Evolutionary conservation across 306 rosid genomes (phyloP).

Genomic region (Vigna angularis): DNA sequence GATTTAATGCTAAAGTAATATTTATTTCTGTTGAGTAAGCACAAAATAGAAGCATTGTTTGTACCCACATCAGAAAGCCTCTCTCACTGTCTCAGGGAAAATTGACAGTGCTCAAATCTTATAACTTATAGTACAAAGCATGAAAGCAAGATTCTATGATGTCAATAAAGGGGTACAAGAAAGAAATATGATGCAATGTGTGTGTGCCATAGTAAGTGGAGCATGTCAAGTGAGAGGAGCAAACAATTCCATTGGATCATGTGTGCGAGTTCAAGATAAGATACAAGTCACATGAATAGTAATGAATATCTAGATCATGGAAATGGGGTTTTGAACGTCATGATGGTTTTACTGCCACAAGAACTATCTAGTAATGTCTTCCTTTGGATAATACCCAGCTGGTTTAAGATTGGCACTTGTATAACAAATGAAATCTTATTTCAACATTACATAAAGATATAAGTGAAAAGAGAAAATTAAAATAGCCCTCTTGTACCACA

Average conservation of each 20-base stretch:
- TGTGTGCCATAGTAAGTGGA: not conserved
- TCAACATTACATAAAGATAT: constrained; percentile 11
- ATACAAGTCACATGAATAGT: not conserved
- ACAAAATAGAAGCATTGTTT: not conserved
- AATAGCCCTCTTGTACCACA: constrained; percentile 7
- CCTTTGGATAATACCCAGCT: not conserved
- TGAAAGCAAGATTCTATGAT: not conserved
- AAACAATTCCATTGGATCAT: not conserved
- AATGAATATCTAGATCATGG: not conserved
- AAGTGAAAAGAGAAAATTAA: not conserved
- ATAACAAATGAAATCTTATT: constrained; percentile 21
- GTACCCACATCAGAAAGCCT: not conserved
- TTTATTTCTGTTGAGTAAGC: not conserved
- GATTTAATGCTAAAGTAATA: too few species aligned
- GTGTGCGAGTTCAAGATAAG: not conserved
- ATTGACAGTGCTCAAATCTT: constrained; percentile 1
- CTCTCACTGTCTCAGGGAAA: constrained; percentile 4
- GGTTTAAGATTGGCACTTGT: constrained; percentile 22
- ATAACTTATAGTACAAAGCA: not conserved
- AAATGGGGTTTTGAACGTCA: constrained; percentile 11
- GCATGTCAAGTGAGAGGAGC: constrained; percentile 5
- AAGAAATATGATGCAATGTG: constrained; percentile 5
- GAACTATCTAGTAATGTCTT: constrained; percentile 19
- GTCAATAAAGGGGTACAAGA: constrained; percentile 1
- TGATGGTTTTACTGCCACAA: not conserved